Base-by-base conservation (phyloP, 2,329 filamentous ascomycete genomes). In the Macrophomina tecta region DNA sequence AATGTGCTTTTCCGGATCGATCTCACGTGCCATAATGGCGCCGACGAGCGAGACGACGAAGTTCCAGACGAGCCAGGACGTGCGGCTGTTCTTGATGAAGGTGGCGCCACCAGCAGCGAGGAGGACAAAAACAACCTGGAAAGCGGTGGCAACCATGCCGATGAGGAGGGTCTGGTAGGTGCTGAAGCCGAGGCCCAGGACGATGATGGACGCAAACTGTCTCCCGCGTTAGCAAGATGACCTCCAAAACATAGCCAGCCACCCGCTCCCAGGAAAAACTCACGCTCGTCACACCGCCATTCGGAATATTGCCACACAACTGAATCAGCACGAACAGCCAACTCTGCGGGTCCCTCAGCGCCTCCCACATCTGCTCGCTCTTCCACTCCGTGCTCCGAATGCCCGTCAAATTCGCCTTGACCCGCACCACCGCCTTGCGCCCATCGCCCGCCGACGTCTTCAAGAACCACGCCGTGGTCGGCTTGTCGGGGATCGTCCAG, bases 311-410 rank as follows among this genome's bases (percentile, higher is more conserved):
- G 5, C 56, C 51, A 16, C 42, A 64, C 2, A 68, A 14, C 60
- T 64, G 49, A 32, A 67, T 61, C n/a, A 69, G 28, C 40, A 67
- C 53, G 16, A 66, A 64, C 36, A 68, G 18, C 67, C 58, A 67
- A 9, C 42, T 52, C 63, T 68, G 62, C 48, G 64, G 40, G 60
- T 68, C 67, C 36, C 23, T 81, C 0, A 76, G 66, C 2, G 75
- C 70, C 2, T 81, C 81, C 4, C 81, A 74, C 14, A 80, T 74
- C 11, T 82, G 73, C 65, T 74, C 3, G 79, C 69, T 1, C 79
- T 73, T 16, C 80, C 78, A 12, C 78, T 75, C 2, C 75, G 70
- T 70, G 49, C 61, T 46, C 69, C 69, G 46, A 45, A 64, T 48
- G 36, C 68, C 61, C 66, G 68, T 64, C 69, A 68, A 40, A 64